Evolutionary conservation across 1,139 yeast species (phyloP).

Genomic region (Diutina catenulata): DNA sequence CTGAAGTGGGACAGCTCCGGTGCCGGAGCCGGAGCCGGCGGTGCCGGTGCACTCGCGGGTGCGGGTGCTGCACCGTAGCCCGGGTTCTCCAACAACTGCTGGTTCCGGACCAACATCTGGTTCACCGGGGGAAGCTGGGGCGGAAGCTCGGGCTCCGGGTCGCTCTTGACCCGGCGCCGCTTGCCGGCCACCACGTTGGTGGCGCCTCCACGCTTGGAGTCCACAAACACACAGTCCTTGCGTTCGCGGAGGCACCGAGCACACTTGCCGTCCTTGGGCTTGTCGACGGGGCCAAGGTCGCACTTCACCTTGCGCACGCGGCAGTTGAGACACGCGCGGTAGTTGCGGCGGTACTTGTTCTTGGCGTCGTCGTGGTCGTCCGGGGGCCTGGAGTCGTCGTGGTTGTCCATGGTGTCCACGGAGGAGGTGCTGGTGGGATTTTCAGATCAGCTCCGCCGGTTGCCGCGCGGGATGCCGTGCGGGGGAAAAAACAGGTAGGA

Average conservation of each 20-base stretch:
- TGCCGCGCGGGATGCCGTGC: too few species aligned
- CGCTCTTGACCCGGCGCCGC: not conserved
- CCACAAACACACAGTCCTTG: slow-evolving; percentile 4
- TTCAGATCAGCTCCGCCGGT: too few species aligned
- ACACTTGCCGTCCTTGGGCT: slow-evolving; percentile 66
- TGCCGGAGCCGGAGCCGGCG: not conserved
- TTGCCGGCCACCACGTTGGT: slow-evolving; percentile 10
- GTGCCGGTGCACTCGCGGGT: not conserved
- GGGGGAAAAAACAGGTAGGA: too few species aligned
- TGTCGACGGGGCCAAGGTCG: slow-evolving; percentile 66
- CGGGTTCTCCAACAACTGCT: too few species aligned
- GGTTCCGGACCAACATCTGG: not conserved
- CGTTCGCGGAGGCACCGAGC: slow-evolving; percentile 66
- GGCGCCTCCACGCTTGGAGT: slow-evolving; percentile 16
- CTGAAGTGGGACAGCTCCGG: slow-evolving; percentile 16
- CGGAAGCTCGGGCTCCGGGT: not conserved
- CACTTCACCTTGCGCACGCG: slow-evolving; percentile 75
- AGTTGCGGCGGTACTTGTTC: slow-evolving; percentile 43
- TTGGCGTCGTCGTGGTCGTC: slow-evolving; percentile 6
- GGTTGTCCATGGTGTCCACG: too few species aligned
- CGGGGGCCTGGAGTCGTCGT: too few species aligned
- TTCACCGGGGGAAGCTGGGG: not conserved
- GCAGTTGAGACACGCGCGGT: slow-evolving; percentile 77
- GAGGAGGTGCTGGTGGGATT: too few species aligned
- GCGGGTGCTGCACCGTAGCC: too few species aligned